phyloP scores from a whole-genome alignment of 805 yeast genomes.

The Helenozyma baotianmanensis region DNA sequence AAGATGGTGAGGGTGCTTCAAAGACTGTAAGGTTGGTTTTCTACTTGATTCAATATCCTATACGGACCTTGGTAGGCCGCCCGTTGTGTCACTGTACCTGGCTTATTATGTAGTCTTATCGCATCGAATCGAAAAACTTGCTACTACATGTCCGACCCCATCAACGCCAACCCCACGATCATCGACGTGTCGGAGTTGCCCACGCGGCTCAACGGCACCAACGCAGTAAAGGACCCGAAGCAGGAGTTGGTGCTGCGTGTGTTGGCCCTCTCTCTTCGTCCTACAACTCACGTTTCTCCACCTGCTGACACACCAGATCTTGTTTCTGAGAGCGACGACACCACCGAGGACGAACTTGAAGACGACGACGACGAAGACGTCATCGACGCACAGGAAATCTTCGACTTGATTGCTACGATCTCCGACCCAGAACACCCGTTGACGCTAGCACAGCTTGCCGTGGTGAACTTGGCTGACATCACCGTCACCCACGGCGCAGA shows the following conservation, averaged over 20 bases:
- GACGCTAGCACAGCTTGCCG: conserved; percentile 89
- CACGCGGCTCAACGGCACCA: conserved; percentile 41
- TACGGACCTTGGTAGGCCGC: no score
- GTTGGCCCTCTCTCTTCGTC: conserved; percentile 29
- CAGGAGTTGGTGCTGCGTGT: conserved; percentile 23
- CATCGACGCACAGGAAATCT: conserved; percentile 82
- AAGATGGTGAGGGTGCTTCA: no score
- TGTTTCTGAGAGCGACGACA: conserved; percentile 18
- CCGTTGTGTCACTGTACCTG: no score
- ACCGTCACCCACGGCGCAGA: conserved; percentile 54
- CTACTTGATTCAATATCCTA: no score
- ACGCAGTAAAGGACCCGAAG: conserved; percentile 9
- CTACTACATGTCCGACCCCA: conserved; percentile 63
- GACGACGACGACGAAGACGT: conserved; percentile 48
- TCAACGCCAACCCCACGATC: conserved; percentile 89
- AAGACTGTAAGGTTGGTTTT: no score
- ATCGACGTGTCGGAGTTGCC: conserved; percentile 75
- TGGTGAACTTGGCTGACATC: conserved; percentile 82
- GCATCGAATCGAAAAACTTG: background rate
- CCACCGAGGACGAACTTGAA: conserved; percentile 20
- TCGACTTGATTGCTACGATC: conserved; percentile 16
- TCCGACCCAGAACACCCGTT: conserved; percentile 95
- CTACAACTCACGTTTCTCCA: conserved; percentile 3
- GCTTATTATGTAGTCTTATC: no score
- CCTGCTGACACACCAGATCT: conserved; percentile 23